Conservation (phyloP, 768 basidiomycete species). For the Gautieria morchelliformis region DNA sequence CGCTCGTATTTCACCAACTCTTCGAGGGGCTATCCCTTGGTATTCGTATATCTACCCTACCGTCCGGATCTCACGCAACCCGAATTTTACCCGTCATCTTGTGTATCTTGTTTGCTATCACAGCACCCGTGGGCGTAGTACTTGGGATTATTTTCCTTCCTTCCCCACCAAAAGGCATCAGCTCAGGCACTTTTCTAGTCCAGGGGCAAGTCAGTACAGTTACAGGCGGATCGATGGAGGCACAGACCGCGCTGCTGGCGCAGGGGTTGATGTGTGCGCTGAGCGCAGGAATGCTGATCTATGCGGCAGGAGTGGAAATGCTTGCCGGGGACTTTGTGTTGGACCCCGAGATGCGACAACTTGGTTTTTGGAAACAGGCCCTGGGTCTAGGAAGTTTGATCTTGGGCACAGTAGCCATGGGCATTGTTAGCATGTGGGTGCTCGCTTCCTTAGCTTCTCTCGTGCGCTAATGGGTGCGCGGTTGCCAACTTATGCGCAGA, state of each 20-base stretch:
- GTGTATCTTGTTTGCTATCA: slow-evolving; percentile 36
- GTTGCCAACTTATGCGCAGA: not conserved
- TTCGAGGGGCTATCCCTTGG: slow-evolving; percentile 81
- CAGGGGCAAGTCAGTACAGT: not conserved
- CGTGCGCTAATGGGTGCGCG: not conserved
- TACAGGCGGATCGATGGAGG: not conserved
- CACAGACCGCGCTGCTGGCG: slow-evolving; percentile 40
- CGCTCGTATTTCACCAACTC: slow-evolving; percentile 73
- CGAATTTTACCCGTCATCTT: slow-evolving; percentile 13
- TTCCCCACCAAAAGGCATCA: slow-evolving; percentile 5
- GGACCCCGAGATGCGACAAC: slow-evolving; percentile 38
- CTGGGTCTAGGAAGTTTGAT: slow-evolving; percentile 53
- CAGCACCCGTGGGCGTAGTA: slow-evolving; percentile 61
- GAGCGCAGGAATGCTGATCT: slow-evolving; percentile 76
- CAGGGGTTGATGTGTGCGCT: slow-evolving; percentile 76
- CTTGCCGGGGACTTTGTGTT: slow-evolving; percentile 79
- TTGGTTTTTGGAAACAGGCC: slow-evolving; percentile 28
- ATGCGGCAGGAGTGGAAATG: slow-evolving; percentile 80
- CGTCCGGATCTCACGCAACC: slow-evolving; percentile 25
- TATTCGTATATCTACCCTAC: slow-evolving; percentile 65
- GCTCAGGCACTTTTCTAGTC: slow-evolving; percentile 1
- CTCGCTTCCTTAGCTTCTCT: no score
- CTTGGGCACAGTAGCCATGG: slow-evolving; percentile 56
- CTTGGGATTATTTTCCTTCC: slow-evolving; percentile 44
- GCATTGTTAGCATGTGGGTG: slow-evolving; percentile 32